phyloP scores from a whole-genome alignment of 768 basidiomycete genomes.

The Polyporus arcularius region DNA sequence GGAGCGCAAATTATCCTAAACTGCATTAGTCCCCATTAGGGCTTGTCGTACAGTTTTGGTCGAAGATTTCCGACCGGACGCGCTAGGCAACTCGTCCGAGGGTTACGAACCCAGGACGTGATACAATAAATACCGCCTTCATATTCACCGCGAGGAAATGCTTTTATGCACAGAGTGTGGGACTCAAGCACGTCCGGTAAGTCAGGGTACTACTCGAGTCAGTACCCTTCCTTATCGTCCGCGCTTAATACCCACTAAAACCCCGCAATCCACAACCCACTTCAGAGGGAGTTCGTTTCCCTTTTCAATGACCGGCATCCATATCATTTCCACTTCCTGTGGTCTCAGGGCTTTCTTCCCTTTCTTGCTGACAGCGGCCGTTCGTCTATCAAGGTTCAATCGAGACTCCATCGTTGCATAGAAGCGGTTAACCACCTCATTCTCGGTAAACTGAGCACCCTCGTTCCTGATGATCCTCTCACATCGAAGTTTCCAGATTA shows the following conservation, averaged over 20 bases:
- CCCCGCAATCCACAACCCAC: neutral
- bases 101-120: no score
- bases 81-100: no score
- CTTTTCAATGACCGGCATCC: neutral
- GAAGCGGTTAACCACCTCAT: neutral
- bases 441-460: neutral
- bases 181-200: neutral
- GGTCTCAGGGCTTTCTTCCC: neutral
- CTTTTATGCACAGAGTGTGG: slow-evolving; percentile 2
- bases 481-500: slow-evolving; percentile 1
- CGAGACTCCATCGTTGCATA: neutral
- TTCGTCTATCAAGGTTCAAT: neutral
- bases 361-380: no score
- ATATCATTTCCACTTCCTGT: neutral
- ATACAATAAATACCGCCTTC: no score
- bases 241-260: slow-evolving; percentile 6
- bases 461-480: neutral
- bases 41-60: no score
- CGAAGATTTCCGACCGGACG: no score
- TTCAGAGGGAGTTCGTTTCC: neutral
- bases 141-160: slow-evolving; percentile 3
- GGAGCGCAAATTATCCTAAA: no score
- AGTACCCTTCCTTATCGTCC: neutral
- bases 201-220: neutral
- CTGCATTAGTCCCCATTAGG: no score